Evolutionary conservation across 192 early-diverging fungal genomes (phyloP).

Genomic region (Paraglomus brasilianum): DNA sequence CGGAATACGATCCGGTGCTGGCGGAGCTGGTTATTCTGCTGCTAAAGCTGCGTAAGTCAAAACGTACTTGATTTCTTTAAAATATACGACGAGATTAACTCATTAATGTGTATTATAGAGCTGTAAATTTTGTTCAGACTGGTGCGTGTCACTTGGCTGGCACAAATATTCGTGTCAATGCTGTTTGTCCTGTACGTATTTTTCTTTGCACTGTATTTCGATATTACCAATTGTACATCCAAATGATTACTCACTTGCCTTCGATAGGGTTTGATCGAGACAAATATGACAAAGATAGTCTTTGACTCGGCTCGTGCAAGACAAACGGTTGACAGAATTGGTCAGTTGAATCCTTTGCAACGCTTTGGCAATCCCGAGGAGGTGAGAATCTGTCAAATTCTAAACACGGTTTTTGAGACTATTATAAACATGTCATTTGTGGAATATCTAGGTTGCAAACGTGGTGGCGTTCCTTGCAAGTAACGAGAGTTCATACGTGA

Average conservation of each 20-base stretch:
- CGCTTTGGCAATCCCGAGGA: constrained; percentile 43
- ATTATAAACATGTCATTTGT: background rate
- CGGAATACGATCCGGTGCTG: constrained; percentile 50
- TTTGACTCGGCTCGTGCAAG: constrained; percentile 49
- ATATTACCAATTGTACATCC: background rate
- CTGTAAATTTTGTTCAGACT: constrained; percentile 47
- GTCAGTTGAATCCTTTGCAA: constrained; percentile 49
- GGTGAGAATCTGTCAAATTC: constrained; percentile 24
- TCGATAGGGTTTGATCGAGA: constrained; percentile 50
- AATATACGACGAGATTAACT: background rate
- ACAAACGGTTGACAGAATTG: constrained; percentile 44
- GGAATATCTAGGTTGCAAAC: constrained; percentile 44
- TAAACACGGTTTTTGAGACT: background rate
- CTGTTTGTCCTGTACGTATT: constrained; percentile 47
- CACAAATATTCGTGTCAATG: constrained; percentile 51
- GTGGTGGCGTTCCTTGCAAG: constrained; percentile 49
- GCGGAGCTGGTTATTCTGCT: constrained; percentile 51
- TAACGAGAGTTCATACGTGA: constrained; percentile 51
- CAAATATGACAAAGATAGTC: constrained; percentile 46
- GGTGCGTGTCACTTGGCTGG: constrained; percentile 40
- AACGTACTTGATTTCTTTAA: background rate
- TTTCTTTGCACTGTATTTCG: background rate
- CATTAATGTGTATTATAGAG: background rate
- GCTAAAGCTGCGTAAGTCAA: constrained; percentile 52
- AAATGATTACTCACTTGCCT: background rate